Evolutionary conservation across 345 rosid genomes (phyloP).

Genomic region (Ricinus communis): DNA sequence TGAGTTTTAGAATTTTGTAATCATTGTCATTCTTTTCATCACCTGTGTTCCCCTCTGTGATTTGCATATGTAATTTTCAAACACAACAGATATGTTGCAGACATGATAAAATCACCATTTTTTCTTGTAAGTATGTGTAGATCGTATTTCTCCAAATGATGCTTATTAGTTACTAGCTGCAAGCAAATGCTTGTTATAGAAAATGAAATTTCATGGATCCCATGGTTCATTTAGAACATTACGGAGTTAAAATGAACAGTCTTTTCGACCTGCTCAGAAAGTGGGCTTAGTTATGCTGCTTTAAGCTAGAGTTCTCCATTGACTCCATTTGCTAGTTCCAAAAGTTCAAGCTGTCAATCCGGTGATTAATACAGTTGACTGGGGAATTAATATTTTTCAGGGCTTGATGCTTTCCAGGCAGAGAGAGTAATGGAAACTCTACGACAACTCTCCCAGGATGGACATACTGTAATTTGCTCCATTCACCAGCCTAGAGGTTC

Average conservation of each 20-base stretch:
- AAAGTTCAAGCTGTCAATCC: constrained; percentile 1
- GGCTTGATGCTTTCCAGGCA: constrained; percentile 98
- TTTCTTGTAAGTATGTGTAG: not conserved
- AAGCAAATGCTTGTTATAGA: not conserved
- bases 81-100: not conserved
- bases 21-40: not conserved
- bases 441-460: constrained; percentile 79
- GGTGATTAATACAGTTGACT: constrained; percentile 6
- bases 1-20: not conserved
- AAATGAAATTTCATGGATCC: not conserved
- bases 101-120: not conserved
- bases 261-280: not conserved
- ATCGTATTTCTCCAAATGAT: not conserved
- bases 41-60: not conserved
- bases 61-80: not conserved
- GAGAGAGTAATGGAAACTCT: constrained; percentile 97
- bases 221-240: not conserved
- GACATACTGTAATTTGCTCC: constrained; percentile 96
- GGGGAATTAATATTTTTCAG: constrained; percentile 41
- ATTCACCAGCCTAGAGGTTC: constrained; percentile 99
- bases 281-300: constrained; percentile 1
- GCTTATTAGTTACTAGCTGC: too few species aligned
- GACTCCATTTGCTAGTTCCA: not conserved
- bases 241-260: not conserved
- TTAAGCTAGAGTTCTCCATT: not conserved